Conservation (phyloP, 139 green algal species). For the Picochlorum sp. region DNA sequence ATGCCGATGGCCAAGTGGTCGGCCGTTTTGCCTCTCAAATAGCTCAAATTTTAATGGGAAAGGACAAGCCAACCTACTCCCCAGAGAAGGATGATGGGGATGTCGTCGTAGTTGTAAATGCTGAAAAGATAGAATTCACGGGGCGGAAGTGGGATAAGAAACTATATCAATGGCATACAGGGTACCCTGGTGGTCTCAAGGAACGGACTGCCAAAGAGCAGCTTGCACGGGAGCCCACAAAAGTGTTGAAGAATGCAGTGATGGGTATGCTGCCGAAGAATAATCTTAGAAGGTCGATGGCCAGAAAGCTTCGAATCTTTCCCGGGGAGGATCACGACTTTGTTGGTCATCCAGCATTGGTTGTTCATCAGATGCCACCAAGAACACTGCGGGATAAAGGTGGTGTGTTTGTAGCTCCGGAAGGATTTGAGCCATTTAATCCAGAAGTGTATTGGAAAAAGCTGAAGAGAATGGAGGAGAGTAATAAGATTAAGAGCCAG, state of each 20-base stretch:
- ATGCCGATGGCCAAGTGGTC: slow-evolving; percentile 80
- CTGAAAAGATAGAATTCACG: slow-evolving; percentile 68
- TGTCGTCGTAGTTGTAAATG: slow-evolving; percentile 80
- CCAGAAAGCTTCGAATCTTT: slow-evolving; percentile 76
- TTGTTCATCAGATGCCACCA: slow-evolving; percentile 46
- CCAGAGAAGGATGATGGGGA: slow-evolving; percentile 66
- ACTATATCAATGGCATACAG: slow-evolving; percentile 81
- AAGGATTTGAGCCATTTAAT: slow-evolving; percentile 71
- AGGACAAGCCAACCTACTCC: slow-evolving; percentile 80
- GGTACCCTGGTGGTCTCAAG: slow-evolving; percentile 74
- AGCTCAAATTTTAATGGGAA: slow-evolving; percentile 60
- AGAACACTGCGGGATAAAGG: slow-evolving; percentile 44
- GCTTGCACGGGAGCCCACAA: slow-evolving; percentile 51
- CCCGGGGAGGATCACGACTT: slow-evolving; percentile 62
- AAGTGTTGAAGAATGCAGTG: slow-evolving; percentile 60
- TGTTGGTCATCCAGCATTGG: slow-evolving; percentile 23
- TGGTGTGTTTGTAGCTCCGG: slow-evolving; percentile 44
- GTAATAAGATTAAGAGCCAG: not conserved
- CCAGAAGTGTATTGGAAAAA: slow-evolving; percentile 36
- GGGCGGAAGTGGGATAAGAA: slow-evolving; percentile 82
- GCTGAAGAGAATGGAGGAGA: not conserved
- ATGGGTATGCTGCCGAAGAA: slow-evolving; percentile 87
- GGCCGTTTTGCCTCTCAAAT: slow-evolving; percentile 67
- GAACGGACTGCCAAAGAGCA: slow-evolving; percentile 51
- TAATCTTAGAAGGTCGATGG: slow-evolving; percentile 52